These are phyloP conservation scores for Ogataea allantospora DNA, from an alignment of 805 yeast genomes.

Conservation along the genomic window DNA sequence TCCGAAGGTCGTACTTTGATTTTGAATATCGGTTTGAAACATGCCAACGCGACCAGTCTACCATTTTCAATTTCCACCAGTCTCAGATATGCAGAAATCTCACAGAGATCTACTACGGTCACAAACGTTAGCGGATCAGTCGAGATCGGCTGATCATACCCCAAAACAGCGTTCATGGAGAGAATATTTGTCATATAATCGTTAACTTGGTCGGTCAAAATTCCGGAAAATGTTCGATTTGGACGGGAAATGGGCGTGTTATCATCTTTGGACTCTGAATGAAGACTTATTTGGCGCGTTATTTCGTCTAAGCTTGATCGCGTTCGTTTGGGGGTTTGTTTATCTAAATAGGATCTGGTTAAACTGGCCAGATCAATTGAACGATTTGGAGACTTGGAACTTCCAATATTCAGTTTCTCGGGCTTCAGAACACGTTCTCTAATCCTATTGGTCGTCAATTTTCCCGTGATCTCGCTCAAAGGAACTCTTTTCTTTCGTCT, in stretches of 20 bases:
- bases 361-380: slow-evolving; percentile 10
- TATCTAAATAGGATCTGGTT: slow-evolving; percentile 11
- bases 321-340: slow-evolving; percentile 2
- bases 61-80: slow-evolving; percentile 8
- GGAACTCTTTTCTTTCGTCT: slow-evolving; percentile 6
- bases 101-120: neutral
- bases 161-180: slow-evolving; percentile 18
- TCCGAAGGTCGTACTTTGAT: slow-evolving; percentile 13
- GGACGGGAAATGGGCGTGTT: neutral
- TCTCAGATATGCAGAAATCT: slow-evolving; percentile 5
- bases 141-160: slow-evolving; percentile 18
- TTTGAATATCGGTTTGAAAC: slow-evolving; percentile 11
- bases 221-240: slow-evolving; percentile 10
- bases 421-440: slow-evolving; percentile 2
- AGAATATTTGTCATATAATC: slow-evolving; percentile 14
- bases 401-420: neutral
- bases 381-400: neutral
- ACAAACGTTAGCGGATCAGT: slow-evolving; percentile 3
- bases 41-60: slow-evolving; percentile 13
- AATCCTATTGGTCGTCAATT: slow-evolving; percentile 1
- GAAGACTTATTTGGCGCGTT: slow-evolving; percentile 4
- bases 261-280: neutral
- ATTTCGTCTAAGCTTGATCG: slow-evolving; percentile 8
- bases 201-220: slow-evolving; percentile 16
- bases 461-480: slow-evolving; percentile 13